phyloP scores from a whole-genome alignment of 2,329 filamentous ascomycete genomes.

The Cercospora berteroae region DNA sequence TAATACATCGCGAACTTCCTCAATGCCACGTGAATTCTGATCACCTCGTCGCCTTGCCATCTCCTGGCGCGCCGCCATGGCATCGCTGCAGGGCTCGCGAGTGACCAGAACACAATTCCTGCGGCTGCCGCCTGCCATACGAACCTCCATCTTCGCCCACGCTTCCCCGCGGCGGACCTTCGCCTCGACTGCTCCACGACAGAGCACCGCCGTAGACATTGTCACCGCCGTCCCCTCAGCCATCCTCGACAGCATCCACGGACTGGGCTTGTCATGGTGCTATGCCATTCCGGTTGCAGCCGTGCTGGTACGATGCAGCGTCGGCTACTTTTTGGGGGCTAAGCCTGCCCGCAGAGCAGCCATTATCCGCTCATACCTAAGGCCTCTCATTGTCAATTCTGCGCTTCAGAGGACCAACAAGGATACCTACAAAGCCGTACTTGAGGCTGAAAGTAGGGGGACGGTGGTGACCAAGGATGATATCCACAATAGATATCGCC shows the following conservation, averaged over 20 bases:
- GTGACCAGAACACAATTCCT: constrained; percentile 15
- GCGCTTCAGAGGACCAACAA: not conserved
- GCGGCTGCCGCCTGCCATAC: constrained; percentile 27
- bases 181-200: constrained; percentile 26
- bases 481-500: not conserved
- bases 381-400: constrained; percentile 18
- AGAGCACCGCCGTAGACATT: constrained; percentile 8
- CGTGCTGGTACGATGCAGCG: constrained; percentile 30
- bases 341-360: constrained; percentile 23
- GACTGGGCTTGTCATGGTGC: constrained; percentile 35
- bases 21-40: constrained; percentile 8
- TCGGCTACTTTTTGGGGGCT: constrained; percentile 31
- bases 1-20: not conserved
- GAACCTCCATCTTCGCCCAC: constrained; percentile 20
- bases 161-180: constrained; percentile 25
- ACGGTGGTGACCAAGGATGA: not conserved
- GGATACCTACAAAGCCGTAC: not conserved
- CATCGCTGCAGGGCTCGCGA: constrained; percentile 8
- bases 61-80: constrained; percentile 13
- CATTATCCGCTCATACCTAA: constrained; percentile 23
- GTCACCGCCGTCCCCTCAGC: constrained; percentile 17
- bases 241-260: constrained; percentile 32
- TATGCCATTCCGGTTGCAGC: constrained; percentile 34
- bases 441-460: not conserved
- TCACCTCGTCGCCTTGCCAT: not conserved